Evolutionary conservation across 2,329 filamentous ascomycete species (phyloP).

Genomic region (Thielaviopsis punctulata): DNA sequence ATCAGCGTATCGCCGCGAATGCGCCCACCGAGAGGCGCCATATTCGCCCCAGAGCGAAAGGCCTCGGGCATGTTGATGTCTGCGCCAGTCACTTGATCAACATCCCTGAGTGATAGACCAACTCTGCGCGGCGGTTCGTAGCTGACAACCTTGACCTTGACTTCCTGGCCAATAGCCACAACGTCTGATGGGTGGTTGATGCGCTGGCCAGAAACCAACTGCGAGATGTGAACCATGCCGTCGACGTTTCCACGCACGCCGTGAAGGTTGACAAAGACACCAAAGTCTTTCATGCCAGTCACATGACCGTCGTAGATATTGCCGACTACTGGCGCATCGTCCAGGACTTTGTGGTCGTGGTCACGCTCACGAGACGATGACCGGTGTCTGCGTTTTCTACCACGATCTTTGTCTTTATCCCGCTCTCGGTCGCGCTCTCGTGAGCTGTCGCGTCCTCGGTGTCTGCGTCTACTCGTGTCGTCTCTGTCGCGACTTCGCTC

Average conservation of each 20-base stretch:
- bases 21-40: constrained; percentile 58
- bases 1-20: constrained; percentile 21
- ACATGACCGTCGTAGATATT: constrained; percentile 86
- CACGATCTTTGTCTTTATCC: constrained; percentile 16
- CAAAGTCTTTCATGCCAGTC: constrained; percentile 88
- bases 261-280: constrained; percentile 82
- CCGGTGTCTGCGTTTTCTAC: constrained; percentile 17
- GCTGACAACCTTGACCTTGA: constrained; percentile 86
- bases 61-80: constrained; percentile 65
- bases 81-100: constrained; percentile 74
- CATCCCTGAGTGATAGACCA: constrained; percentile 91
- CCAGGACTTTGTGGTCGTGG: constrained; percentile 38
- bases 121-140: constrained; percentile 59
- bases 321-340: constrained; percentile 62
- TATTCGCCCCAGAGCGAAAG: constrained; percentile 80
- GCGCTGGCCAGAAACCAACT: constrained; percentile 65
- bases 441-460: constrained; percentile 25
- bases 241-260: constrained; percentile 79
- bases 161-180: constrained; percentile 58
- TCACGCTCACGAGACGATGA: constrained; percentile 21
- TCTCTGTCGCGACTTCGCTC: constrained; percentile 20
- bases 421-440: constrained; percentile 16
- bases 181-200: constrained; percentile 88
- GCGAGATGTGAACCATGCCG: constrained; percentile 84
- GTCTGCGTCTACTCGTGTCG: constrained; percentile 37